Evolutionary conservation across 805 yeast species (phyloP), one percentile per base, ranked within the genome.

Genomic region (Ogataea philodendri): DNA sequence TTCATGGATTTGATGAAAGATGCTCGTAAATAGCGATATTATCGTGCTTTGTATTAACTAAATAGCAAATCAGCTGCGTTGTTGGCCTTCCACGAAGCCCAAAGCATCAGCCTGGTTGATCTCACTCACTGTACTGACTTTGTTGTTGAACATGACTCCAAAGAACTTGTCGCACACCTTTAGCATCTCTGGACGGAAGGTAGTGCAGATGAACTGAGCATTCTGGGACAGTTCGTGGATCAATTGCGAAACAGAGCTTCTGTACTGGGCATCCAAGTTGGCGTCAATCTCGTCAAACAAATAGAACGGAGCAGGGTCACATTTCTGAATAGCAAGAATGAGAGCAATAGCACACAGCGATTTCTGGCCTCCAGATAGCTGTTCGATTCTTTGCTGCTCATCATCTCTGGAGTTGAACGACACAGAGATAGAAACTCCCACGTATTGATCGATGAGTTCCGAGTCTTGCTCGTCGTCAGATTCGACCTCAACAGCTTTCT

Each of bases 281-380:
- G 97, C 97, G 63, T 93, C 98, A 41, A 93, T 83, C 65, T 93
- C 98, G 61, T 93, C 98, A 60, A 93, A 90, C 30, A 93, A 62
- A 56, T 93, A 93, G 59, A 93, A 93, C 31, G 97, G 97, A 7
- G 97, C 97, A 8, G 97, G 97, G 49, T 93, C 97, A 46, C 94
- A 86, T 54, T 75, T 78, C 64, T 93, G 98, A 41, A 90, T 86
- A 4, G 98, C 97, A 39, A 93, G 70, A 46, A 93, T 89, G 32
- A 93, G 71, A 0, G 97, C 89, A 48, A 93, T 78, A 1, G 98
- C 97, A 67, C 97, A 89, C n/a, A 93, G 66, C 0, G 97, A 84
- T 57, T 90, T 90, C 55, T 93, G 98, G 8, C 98, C 98, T 25
- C 98, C 98, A 1, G 96, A 86, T 11, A 93, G 67, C 56, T 89